Percentiles rank a stretch among this genome's conserved stretches.
phyloP scores from a whole-genome alignment of 176 grass and related monocot genomes.

The Urochloa ruziziensis region DNA sequence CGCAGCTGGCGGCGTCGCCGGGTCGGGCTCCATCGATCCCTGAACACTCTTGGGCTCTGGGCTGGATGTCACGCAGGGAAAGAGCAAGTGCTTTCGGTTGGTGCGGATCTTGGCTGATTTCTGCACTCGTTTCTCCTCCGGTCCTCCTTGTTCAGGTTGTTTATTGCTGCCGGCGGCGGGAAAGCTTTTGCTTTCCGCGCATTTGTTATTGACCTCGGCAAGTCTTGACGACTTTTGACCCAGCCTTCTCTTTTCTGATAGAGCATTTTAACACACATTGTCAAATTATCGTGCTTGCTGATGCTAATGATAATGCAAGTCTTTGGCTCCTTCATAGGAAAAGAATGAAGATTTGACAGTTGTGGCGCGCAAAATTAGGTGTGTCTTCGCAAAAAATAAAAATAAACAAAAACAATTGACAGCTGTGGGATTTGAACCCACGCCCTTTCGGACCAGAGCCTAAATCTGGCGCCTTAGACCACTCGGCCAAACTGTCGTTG shows the following conservation, averaged over 20 bases:
- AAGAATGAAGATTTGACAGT: too few species aligned
- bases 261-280: neutral
- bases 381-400: too few species aligned
- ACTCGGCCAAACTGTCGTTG: slow-evolving; percentile 34
- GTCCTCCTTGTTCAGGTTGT: neutral
- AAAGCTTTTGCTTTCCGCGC: neutral
- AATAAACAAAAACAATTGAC: neutral
- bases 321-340: too few species aligned
- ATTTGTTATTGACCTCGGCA: neutral
- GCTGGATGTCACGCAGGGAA: neutral
- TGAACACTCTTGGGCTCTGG: too few species aligned
- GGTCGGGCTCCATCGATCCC: slow-evolving; percentile 19
- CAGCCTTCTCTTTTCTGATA: too few species aligned
- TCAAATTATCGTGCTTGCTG: neutral
- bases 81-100: neutral
- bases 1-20: neutral
- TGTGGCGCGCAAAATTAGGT: too few species aligned
- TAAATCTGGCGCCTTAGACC: slow-evolving; percentile 99
- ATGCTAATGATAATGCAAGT: too few species aligned
- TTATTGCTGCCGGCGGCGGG: neutral
- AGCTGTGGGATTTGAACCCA: slow-evolving; percentile 99
- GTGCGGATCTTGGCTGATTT: neutral
- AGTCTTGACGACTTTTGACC: too few species aligned
- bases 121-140: neutral
- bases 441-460: slow-evolving; percentile 99